Percentiles rank a stretch among this genome's conserved stretches.
Evolutionary conservation across 768 basidiomycete species (phyloP).

Genomic region (Tylopilus sp.): DNA sequence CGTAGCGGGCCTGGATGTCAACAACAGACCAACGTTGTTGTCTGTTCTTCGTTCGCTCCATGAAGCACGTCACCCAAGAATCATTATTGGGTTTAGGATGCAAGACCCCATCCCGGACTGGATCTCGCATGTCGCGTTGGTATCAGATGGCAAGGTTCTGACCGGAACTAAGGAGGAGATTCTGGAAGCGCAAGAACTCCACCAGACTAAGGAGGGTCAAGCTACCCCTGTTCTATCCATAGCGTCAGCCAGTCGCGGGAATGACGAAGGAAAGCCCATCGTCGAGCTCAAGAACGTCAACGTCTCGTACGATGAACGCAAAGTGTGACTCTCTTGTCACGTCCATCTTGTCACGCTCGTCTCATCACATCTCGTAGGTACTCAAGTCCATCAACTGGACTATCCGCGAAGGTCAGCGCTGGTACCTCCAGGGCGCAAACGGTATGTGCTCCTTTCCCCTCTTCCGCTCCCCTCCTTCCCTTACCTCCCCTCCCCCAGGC

Average conservation of each 20-base stretch:
- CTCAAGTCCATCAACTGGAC: conserved; percentile 80
- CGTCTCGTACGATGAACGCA: conserved; percentile 67
- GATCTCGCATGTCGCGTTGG: conserved; percentile 64
- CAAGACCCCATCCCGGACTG: conserved; percentile 74
- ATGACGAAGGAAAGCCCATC: conserved; percentile 37
- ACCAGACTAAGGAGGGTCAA: neutral
- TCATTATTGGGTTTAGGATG: conserved; percentile 62
- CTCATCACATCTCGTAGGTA: conserved; percentile 43
- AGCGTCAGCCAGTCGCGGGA: neutral
- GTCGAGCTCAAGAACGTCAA: conserved; percentile 64
- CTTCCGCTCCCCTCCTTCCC: neutral
- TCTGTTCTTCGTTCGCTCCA: conserved; percentile 56
- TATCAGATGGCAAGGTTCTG: conserved; percentile 45
- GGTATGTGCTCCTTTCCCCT: conserved; percentile 43
- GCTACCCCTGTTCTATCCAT: neutral
- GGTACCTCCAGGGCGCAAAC: conserved; percentile 89
- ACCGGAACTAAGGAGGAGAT: conserved; percentile 51
- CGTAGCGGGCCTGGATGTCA: conserved; percentile 72
- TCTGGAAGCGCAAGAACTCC: conserved; percentile 26
- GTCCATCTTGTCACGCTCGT: neutral
- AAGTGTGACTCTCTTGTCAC: conserved; percentile 38
- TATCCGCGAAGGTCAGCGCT: conserved; percentile 76
- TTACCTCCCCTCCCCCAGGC: conserved; percentile 43
- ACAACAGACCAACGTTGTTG: conserved; percentile 54
- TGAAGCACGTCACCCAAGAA: conserved; percentile 43